These are phyloP conservation scores for Nematodospora valgi DNA, from an alignment of 805 yeast genomes.

Conservation along the genomic window DNA sequence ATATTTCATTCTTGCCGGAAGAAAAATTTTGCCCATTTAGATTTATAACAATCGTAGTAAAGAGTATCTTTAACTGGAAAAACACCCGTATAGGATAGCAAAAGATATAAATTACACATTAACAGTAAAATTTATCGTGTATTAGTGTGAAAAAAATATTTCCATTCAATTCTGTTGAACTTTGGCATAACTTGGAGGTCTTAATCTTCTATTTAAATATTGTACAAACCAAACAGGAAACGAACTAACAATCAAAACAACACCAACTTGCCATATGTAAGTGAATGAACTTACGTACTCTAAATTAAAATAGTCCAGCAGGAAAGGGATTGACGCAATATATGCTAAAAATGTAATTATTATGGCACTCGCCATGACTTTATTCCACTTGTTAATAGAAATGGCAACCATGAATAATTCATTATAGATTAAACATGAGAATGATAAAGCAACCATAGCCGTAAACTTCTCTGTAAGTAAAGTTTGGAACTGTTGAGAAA, in stretches of 20 bases:
- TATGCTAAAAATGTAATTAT: slow-evolving; percentile 65
- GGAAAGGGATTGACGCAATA: slow-evolving; percentile 75
- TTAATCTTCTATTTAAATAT: slow-evolving; percentile 65
- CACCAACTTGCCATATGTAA: slow-evolving; percentile 66
- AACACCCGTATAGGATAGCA: too few relatives aligned
- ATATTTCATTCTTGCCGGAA: too few relatives aligned
- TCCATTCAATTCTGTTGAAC: slow-evolving; percentile 68
- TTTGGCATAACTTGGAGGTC: slow-evolving; percentile 96
- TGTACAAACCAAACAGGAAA: slow-evolving; percentile 89
- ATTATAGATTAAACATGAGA: slow-evolving; percentile 73
- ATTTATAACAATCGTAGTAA: too few relatives aligned
- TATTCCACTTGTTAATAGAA: slow-evolving; percentile 90
- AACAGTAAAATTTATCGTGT: too few relatives aligned
- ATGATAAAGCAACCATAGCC: slow-evolving; percentile 82
- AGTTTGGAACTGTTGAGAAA: slow-evolving; percentile 76
- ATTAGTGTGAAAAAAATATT: background rate
- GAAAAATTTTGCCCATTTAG: too few relatives aligned
- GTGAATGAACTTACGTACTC: slow-evolving; percentile 51
- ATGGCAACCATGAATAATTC: slow-evolving; percentile 92
- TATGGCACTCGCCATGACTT: slow-evolving; percentile 69
- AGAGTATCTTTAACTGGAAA: too few relatives aligned
- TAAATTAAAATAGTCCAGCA: slow-evolving; percentile 83
- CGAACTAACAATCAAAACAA: slow-evolving; percentile 66
- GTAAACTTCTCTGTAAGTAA: slow-evolving; percentile 51
- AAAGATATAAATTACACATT: too few relatives aligned